A percentile compares a stretch with the other conserved stretches of the same genome.
Evolutionary conservation across 331 rosid genomes (phyloP).

Genomic region (Telfairia occidentalis): DNA sequence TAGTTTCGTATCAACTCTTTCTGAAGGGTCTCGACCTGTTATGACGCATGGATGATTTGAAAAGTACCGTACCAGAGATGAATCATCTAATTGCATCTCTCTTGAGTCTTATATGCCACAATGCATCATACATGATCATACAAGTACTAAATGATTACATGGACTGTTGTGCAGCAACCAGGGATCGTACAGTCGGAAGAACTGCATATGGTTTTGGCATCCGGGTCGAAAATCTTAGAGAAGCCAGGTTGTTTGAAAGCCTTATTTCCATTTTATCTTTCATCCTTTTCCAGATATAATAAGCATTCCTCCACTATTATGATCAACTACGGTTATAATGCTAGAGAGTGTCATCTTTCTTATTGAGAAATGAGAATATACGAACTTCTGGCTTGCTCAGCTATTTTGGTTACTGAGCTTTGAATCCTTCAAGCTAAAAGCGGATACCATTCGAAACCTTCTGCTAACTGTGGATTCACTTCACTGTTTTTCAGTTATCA

Average conservation of each 20-base stretch:
- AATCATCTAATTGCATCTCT: background rate
- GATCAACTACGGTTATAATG: background rate
- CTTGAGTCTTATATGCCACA: background rate
- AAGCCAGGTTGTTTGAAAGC: constrained; percentile 70
- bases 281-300: background rate
- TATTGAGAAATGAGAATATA: background rate
- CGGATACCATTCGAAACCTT: background rate
- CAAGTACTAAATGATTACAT: background rate
- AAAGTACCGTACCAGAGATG: background rate
- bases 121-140: background rate
- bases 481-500: constrained; percentile 50
- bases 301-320: background rate
- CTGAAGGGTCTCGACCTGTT: background rate
- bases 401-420: background rate
- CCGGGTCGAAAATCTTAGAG: constrained; percentile 73
- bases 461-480: background rate
- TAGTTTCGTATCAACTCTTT: background rate
- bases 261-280: constrained; percentile 8
- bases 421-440: background rate
- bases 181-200: constrained; percentile 48
- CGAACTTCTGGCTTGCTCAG: background rate
- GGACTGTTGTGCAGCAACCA: constrained; percentile 41
- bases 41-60: background rate
- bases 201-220: constrained; percentile 72
- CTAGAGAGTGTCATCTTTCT: background rate